phyloP scores from a whole-genome alignment of 1,284 basidiomycete genomes.

The Meira nashicola region DNA sequence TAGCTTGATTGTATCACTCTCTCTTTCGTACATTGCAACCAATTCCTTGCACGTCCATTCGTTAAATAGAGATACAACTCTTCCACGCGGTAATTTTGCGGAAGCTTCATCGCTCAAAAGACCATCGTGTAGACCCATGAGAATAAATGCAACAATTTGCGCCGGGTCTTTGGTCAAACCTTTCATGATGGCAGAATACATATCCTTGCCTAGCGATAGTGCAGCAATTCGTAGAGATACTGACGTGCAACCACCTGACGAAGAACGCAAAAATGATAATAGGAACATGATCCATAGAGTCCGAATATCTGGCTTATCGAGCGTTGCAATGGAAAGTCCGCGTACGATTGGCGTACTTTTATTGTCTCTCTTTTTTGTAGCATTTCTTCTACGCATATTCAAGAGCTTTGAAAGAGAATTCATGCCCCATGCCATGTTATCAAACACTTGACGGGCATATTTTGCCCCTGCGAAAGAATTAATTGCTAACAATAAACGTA shows the following conservation, averaged over 20 bases:
- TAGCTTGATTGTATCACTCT: conserved; percentile 26
- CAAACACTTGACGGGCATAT: conserved; percentile 30
- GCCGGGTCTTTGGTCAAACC: conserved; percentile 36
- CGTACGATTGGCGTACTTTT: too few species aligned
- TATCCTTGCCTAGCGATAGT: conserved; percentile 32
- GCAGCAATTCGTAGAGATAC: conserved; percentile 18
- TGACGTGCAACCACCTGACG: conserved; percentile 16
- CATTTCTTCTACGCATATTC: conserved; percentile 28
- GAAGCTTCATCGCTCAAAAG: conserved; percentile 31
- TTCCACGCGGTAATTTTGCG: conserved; percentile 26
- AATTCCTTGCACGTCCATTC: conserved; percentile 40
- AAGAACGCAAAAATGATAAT: conserved; percentile 28
- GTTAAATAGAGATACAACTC: conserved; percentile 40
- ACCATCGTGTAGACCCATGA: conserved; percentile 32
- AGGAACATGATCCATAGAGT: conserved; percentile 46
- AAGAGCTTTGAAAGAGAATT: conserved; percentile 32
- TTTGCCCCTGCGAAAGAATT: conserved; percentile 35
- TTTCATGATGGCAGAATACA: conserved; percentile 30
- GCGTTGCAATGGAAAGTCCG: conserved; percentile 4
- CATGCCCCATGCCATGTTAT: conserved; percentile 41
- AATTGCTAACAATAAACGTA: conserved; percentile 34
- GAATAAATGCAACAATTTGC: conserved; percentile 11
- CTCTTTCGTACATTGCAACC: conserved; percentile 36
- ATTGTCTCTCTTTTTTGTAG: conserved; percentile 6
- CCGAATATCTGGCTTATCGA: conserved; percentile 40